Conservation (phyloP, 2,329 filamentous ascomycete species). For the Fusarium sp. region DNA sequence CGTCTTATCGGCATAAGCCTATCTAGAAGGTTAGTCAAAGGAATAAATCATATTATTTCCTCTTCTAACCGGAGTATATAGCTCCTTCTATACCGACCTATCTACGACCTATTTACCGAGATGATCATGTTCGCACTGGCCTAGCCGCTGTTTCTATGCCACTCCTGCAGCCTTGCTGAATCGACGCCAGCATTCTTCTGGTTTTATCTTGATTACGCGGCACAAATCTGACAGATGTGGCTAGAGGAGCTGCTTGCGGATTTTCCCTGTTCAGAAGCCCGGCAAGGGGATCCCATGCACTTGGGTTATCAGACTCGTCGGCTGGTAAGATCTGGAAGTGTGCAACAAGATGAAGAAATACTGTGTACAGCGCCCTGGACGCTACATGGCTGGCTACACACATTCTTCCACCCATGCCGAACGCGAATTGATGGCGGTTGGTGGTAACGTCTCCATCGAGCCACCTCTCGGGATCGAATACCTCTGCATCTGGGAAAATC, state of each 20-base stretch:
- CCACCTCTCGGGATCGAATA: conserved; percentile 1
- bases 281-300: not conserved
- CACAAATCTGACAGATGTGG: not conserved
- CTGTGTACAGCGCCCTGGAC: not conserved
- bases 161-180: not conserved
- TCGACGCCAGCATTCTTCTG: not conserved
- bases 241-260: not conserved
- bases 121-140: not conserved
- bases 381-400: not conserved
- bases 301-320: not conserved
- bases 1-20: no score
- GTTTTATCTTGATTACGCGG: not conserved
- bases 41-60: no score
- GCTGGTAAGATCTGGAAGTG: not conserved
- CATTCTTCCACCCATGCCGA: conserved; percentile 1
- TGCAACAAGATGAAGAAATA: not conserved
- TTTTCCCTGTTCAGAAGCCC: not conserved
- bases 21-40: no score
- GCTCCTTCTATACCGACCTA: not conserved
- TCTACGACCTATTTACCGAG: no score
- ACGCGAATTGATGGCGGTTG: conserved; percentile 1
- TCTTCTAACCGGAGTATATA: not conserved
- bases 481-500: not conserved
- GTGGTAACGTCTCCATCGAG: not conserved
- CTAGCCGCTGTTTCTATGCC: not conserved